Evolutionary conservation across 495 filamentous ascomycete species (phyloP).

Genomic region (Penicillium daleae): DNA sequence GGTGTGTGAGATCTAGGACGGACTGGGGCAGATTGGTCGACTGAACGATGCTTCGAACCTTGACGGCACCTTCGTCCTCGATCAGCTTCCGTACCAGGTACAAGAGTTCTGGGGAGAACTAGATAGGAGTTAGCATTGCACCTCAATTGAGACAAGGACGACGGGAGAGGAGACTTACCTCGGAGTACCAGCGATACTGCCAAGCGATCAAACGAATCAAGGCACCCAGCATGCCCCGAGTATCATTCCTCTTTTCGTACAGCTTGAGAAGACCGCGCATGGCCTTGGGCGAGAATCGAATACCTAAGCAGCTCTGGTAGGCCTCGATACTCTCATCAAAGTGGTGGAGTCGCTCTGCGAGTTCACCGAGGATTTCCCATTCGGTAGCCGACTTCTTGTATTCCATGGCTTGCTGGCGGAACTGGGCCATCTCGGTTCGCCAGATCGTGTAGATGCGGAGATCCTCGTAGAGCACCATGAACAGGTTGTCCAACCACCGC

Average conservation of each 20-base stretch:
- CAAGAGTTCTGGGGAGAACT: conserved; percentile 93
- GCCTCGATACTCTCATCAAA: conserved; percentile 88
- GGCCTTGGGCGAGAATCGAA: conserved; percentile 87
- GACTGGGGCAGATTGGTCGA: conserved; percentile 90
- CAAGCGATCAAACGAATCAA: conserved; percentile 90
- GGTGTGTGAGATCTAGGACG: conserved; percentile 92
- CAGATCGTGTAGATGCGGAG: conserved; percentile 98
- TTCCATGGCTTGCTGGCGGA: conserved; percentile 81
- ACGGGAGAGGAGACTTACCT: conserved; percentile 53
- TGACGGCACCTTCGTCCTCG: conserved; percentile 96
- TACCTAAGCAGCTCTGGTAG: conserved; percentile 78
- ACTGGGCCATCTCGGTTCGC: conserved; percentile 96
- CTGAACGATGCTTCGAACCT: conserved; percentile 95
- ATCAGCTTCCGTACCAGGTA: conserved; percentile 87
- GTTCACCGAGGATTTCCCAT: conserved; percentile 95
- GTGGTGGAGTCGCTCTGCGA: conserved; percentile 91
- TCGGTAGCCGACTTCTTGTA: conserved; percentile 96
- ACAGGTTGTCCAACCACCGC: conserved; percentile 96
- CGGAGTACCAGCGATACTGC: conserved; percentile 99
- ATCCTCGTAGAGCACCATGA: conserved; percentile 99
- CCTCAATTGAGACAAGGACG: neutral
- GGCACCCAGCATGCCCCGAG: conserved; percentile 72
- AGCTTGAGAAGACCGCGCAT: conserved; percentile 80
- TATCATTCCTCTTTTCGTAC: conserved; percentile 73
- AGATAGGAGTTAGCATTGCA: neutral